Evolutionary conservation across 2,329 filamentous ascomycete genomes (phyloP).

Genomic region (Torrubiella hemipterigena): DNA sequence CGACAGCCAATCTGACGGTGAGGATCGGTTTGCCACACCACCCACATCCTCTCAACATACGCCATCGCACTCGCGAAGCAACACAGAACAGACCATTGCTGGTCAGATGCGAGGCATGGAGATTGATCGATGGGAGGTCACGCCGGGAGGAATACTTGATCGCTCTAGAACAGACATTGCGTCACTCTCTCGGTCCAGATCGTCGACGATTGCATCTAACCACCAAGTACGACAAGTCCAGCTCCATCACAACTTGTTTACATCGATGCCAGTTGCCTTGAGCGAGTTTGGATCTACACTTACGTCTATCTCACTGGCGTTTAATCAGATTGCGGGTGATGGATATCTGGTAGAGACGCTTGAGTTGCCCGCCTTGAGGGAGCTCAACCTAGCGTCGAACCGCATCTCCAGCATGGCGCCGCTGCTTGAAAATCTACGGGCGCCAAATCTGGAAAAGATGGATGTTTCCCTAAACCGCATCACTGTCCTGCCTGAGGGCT

Average conservation of each 20-base stretch:
- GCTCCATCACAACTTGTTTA: slow-evolving; percentile 68
- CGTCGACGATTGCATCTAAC: slow-evolving; percentile 39
- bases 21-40: slow-evolving; percentile 43
- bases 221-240: slow-evolving; percentile 46
- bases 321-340: slow-evolving; percentile 58
- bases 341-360: slow-evolving; percentile 55
- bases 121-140: slow-evolving; percentile 41
- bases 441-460: slow-evolving; percentile 62
- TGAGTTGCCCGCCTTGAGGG: slow-evolving; percentile 60
- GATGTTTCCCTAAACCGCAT: slow-evolving; percentile 80
- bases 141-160: slow-evolving; percentile 54
- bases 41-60: slow-evolving; percentile 41
- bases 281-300: slow-evolving; percentile 60
- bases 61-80: slow-evolving; percentile 33
- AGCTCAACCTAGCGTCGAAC: slow-evolving; percentile 65
- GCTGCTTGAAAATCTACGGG: slow-evolving; percentile 54
- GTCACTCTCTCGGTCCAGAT: slow-evolving; percentile 44
- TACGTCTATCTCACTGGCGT: slow-evolving; percentile 58
- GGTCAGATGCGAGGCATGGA: slow-evolving; percentile 32
- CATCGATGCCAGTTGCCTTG: slow-evolving; percentile 56
- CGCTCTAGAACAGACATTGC: slow-evolving; percentile 54
- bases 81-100: slow-evolving; percentile 30
- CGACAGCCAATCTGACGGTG: slow-evolving; percentile 37
- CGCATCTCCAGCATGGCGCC: slow-evolving; percentile 59
- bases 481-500: slow-evolving; percentile 47